Conservation (phyloP, 768 basidiomycete genomes). For the Auriculariales sp. region DNA sequence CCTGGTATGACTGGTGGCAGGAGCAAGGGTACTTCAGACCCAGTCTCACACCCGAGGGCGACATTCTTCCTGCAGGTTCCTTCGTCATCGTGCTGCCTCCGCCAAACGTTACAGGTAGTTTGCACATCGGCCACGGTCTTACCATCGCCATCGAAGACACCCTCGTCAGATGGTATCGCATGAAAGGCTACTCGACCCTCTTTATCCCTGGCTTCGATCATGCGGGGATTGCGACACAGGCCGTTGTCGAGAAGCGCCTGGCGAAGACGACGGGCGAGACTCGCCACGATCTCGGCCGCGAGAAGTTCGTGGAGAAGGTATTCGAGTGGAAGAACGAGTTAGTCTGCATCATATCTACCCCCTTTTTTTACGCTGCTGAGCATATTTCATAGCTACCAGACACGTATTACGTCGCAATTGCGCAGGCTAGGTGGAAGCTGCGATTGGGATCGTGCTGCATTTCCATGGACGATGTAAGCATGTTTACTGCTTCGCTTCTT, state of each 20-base stretch:
- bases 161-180: slow-evolving; percentile 89
- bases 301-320: slow-evolving; percentile 78
- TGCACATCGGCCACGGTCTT: slow-evolving; percentile 92
- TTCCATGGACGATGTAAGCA: slow-evolving; percentile 80
- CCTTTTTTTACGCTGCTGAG: neutral
- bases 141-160: slow-evolving; percentile 86
- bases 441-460: slow-evolving; percentile 89
- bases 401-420: slow-evolving; percentile 81
- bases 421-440: slow-evolving; percentile 81
- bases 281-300: slow-evolving; percentile 88
- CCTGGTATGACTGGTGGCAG: slow-evolving; percentile 99
- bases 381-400: slow-evolving; percentile 54
- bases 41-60: slow-evolving; percentile 38
- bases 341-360: slow-evolving; percentile 15
- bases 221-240: slow-evolving; percentile 95
- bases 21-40: slow-evolving; percentile 85
- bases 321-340: slow-evolving; percentile 97
- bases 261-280: slow-evolving; percentile 72
- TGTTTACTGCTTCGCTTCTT: too few relatives aligned
- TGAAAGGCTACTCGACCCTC: slow-evolving; percentile 82
- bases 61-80: slow-evolving; percentile 42
- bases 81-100: slow-evolving; percentile 88
- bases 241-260: slow-evolving; percentile 87
- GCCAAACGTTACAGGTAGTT: slow-evolving; percentile 89
- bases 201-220: slow-evolving; percentile 96